These are phyloP conservation scores for Cydonia oblonga DNA, from an alignment of 331 rosid genomes.

Conservation along the genomic window DNA sequence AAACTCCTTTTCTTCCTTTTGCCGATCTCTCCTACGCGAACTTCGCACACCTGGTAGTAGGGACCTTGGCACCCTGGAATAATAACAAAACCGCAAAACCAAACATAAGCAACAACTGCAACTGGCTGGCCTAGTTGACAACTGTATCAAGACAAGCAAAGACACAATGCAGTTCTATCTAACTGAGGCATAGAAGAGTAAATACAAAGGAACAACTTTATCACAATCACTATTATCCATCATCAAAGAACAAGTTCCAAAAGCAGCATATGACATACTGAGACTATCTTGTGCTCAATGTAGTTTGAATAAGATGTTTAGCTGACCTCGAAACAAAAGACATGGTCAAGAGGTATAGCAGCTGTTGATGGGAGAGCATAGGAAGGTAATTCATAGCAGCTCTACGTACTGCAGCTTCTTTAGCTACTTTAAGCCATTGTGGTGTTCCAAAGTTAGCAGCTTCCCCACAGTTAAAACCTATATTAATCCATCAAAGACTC, in stretches of 20 bases:
- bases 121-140: background rate
- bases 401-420: conserved; percentile 94
- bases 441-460: conserved; percentile 99
- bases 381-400: conserved; percentile 99
- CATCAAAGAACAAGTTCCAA: background rate
- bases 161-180: background rate
- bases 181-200: background rate
- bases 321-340: conserved; percentile 84
- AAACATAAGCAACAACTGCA: conserved; percentile 18
- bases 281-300: background rate
- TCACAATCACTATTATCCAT: background rate
- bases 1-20: conserved; percentile 79
- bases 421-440: conserved; percentile 89
- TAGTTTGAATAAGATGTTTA: background rate
- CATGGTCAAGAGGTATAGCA: conserved; percentile 90
- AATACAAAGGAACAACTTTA: background rate
- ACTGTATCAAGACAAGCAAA: conserved; percentile 6
- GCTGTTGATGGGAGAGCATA: conserved; percentile 98
- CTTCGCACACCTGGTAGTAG: conserved; percentile 88
- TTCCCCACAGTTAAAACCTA: conserved; percentile 97
- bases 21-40: conserved; percentile 84
- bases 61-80: conserved; percentile 74
- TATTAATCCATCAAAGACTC: background rate
- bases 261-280: background rate
- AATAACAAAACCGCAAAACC: conserved; percentile 23